A percentile compares a stretch with the other conserved stretches of the same genome.
Evolutionary conservation across 768 basidiomycete genomes (phyloP).

Genomic region (Stropharia rugosoannulata): DNA sequence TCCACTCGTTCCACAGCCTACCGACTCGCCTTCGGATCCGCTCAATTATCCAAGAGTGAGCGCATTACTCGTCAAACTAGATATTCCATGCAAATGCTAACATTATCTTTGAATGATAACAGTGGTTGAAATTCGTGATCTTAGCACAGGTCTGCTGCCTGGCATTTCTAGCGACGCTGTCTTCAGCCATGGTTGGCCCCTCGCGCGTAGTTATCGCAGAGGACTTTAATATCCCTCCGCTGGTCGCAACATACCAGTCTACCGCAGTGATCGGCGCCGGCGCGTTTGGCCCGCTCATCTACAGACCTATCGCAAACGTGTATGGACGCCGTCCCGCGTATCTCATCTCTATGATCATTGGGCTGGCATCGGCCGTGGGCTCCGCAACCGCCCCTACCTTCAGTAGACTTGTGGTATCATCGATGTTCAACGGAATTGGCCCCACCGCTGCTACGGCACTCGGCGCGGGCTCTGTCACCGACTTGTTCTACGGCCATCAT

Average conservation of each 20-base stretch:
- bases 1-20: conserved; percentile 42
- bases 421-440: conserved; percentile 35
- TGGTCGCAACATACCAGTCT: conserved; percentile 40
- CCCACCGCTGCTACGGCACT: conserved; percentile 34
- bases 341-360: conserved; percentile 32
- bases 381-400: conserved; percentile 32
- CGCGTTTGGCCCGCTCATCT: conserved; percentile 34
- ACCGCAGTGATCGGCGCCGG: conserved; percentile 35
- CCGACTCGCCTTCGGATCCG: conserved; percentile 35
- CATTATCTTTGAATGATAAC: background rate
- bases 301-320: conserved; percentile 39
- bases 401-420: conserved; percentile 30
- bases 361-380: conserved; percentile 31
- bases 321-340: conserved; percentile 40
- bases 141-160: conserved; percentile 31
- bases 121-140: conserved; percentile 37
- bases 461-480: conserved; percentile 39
- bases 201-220: conserved; percentile 35
- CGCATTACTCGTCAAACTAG: background rate
- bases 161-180: conserved; percentile 36
- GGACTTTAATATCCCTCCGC: conserved; percentile 33
- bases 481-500: conserved; percentile 34
- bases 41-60: conserved; percentile 38
- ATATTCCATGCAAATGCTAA: background rate
- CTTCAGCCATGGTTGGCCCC: conserved; percentile 36